Conservation (phyloP, 2,329 filamentous ascomycete species). For the Didymella exigua region DNA sequence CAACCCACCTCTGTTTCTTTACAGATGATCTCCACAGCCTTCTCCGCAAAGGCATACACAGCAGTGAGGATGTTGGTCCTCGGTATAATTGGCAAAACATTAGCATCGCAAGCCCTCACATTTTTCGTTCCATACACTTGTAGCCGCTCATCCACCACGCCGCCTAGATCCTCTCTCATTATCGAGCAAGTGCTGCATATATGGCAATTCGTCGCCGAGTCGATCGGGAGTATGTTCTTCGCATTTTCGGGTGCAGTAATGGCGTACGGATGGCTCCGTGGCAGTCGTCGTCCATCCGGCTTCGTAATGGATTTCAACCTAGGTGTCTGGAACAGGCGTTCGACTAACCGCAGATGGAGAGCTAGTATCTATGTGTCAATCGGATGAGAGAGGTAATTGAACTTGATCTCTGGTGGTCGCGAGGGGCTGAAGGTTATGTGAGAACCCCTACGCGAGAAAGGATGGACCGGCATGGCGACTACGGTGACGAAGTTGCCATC, state of each 20-base stretch:
- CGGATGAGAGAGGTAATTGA: constrained; percentile 52
- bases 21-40: constrained; percentile 34
- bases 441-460: constrained; percentile 50
- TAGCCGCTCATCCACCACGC: constrained; percentile 38
- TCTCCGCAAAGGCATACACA: constrained; percentile 38
- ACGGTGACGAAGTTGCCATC: constrained; percentile 25
- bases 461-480: constrained; percentile 34
- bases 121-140: constrained; percentile 39
- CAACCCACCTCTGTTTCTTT: too few species aligned
- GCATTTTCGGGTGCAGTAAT: constrained; percentile 21
- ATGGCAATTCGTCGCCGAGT: constrained; percentile 32
- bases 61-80: constrained; percentile 27
- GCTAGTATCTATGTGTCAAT: constrained; percentile 52
- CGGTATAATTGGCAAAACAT: constrained; percentile 32
- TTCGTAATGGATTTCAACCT: constrained; percentile 17
- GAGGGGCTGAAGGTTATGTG: constrained; percentile 47
- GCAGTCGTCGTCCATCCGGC: constrained; percentile 16
- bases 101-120: constrained; percentile 38
- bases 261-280: constrained; percentile 21
- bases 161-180: constrained; percentile 35
- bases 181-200: constrained; percentile 45
- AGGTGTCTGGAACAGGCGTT: constrained; percentile 29
- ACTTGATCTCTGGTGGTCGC: constrained; percentile 47
- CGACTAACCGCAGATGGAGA: constrained; percentile 44
- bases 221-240: constrained; percentile 17